Base-by-base conservation (phyloP, 2,329 filamentous ascomycete genomes). In the Diaporthe australafricana region DNA sequence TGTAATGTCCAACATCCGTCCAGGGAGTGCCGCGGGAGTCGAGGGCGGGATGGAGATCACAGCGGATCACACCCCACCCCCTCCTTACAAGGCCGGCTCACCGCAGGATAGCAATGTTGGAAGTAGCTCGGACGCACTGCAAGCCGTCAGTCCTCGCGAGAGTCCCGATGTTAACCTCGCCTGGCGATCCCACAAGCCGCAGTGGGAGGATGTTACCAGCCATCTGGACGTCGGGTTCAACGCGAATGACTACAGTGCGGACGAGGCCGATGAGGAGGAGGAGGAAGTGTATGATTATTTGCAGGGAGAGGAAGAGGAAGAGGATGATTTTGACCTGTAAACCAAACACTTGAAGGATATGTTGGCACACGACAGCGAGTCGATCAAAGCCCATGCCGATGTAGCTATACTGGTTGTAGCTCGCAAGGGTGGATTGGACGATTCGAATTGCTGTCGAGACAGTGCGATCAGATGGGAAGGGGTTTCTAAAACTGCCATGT, bases 171-270 rank as follows among this genome's bases (percentile, higher is more conserved):
- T 35, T 12, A 12, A 35, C 5, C 45, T 20, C 14, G 12, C 2
- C 17, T 20, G 50, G 30, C 30, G 45, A n/a, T 65, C 50, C 20
- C 50, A 50, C 30, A 65, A 30, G 45, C 60, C 60, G 7, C 60
- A 65, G 30, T 65, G 60, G 60, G 60, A 55, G 30, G 11, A 48
- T 38, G 8, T 25, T 38, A 3, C 14, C 20, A 65, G 45, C 5
- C 60, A 30, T 5, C 42, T 35, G 30, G 42, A 50, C n/a, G 27
- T n/a, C n/a, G 35, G 7, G 7, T 65, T 25, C 53, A 9, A 2
- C 53, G 11, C 32, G 20, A 56, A 56, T 30, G 45, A 35, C 42
- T 63, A 35, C 40, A 63, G 60, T 16, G 60, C 60, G 60, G 35
- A 63, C n/a, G 60, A 63, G 60, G 20, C 16, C 3, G 60, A 50